Percentiles rank a stretch among this genome's conserved stretches.
Conservation (phyloP, 805 yeast genomes). For the Candida sonorensis region DNA sequence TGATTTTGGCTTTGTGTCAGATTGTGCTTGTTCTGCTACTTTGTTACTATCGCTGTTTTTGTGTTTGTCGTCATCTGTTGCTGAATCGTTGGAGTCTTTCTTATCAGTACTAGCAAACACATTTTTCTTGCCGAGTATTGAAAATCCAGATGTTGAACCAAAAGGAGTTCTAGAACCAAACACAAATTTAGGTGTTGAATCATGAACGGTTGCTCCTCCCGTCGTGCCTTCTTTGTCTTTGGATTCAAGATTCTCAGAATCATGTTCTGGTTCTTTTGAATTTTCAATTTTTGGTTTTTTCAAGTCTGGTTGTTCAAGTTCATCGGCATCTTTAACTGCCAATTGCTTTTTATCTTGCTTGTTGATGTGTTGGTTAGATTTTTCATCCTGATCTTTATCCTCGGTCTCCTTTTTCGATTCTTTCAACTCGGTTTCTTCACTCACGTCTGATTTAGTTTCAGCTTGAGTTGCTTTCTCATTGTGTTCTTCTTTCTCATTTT, state of each 20-base stretch:
- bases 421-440: too few species aligned
- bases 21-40: too few species aligned
- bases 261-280: constrained; percentile 1
- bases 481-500: constrained; percentile 1
- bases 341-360: too few species aligned
- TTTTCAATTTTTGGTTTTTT: too few species aligned
- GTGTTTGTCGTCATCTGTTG: not conserved
- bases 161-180: constrained; percentile 50
- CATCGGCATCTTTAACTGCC: too few species aligned
- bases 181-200: constrained; percentile 39
- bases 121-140: constrained; percentile 25
- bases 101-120: constrained; percentile 26
- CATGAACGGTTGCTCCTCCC: too few species aligned
- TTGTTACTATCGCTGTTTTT: not conserved
- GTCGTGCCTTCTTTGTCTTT: too few species aligned
- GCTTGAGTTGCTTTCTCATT: constrained; percentile 1
- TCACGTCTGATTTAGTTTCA: too few species aligned
- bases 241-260: not conserved
- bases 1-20: constrained; percentile 7
- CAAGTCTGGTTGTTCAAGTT: too few species aligned
- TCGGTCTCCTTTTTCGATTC: too few species aligned
- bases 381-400: too few species aligned
- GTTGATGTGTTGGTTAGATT: too few species aligned
- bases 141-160: constrained; percentile 36
- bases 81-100: constrained; percentile 2